Conservation (phyloP, 768 basidiomycete genomes). For the Clavulina sp. region DNA sequence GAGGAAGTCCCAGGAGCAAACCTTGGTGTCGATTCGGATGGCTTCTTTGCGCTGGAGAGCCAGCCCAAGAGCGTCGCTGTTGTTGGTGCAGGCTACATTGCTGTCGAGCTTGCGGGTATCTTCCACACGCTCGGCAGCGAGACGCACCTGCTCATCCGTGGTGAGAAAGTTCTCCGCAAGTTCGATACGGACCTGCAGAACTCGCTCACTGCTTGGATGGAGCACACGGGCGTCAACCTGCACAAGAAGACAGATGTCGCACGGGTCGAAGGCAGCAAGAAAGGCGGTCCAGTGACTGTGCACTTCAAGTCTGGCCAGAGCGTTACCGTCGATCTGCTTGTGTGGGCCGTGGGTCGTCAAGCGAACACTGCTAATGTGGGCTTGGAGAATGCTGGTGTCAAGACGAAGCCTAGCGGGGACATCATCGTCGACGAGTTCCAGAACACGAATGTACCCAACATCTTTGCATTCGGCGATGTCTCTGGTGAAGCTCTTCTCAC, state of each 20-base stretch:
- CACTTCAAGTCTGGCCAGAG: constrained; percentile 54
- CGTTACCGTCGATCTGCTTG: constrained; percentile 67
- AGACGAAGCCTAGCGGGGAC: constrained; percentile 59
- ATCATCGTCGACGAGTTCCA: constrained; percentile 85
- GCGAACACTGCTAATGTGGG: constrained; percentile 65
- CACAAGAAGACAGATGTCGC: constrained; percentile 62
- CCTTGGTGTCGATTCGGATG: constrained; percentile 83
- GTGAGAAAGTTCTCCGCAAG: constrained; percentile 76
- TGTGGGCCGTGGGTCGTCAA: constrained; percentile 92
- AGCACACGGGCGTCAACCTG: constrained; percentile 79
- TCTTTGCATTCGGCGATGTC: constrained; percentile 83
- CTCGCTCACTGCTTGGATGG: constrained; percentile 77
- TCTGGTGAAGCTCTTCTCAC: constrained; percentile 85
- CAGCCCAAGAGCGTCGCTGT: constrained; percentile 90
- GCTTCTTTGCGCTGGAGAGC: constrained; percentile 81
- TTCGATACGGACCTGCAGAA: constrained; percentile 84
- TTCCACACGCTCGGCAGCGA: constrained; percentile 82
- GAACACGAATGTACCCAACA: constrained; percentile 48
- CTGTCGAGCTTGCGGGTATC: constrained; percentile 90
- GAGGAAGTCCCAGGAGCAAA: constrained; percentile 74
- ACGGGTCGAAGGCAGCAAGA: constrained; percentile 54
- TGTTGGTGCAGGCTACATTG: constrained; percentile 95
- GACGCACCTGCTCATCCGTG: constrained; percentile 81
- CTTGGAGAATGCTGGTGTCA: constrained; percentile 57
- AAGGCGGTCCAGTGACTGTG: constrained; percentile 55